phyloP scores from a whole-genome alignment of 2,329 filamentous ascomycete species.

The Thielaviopsis cerberus region DNA sequence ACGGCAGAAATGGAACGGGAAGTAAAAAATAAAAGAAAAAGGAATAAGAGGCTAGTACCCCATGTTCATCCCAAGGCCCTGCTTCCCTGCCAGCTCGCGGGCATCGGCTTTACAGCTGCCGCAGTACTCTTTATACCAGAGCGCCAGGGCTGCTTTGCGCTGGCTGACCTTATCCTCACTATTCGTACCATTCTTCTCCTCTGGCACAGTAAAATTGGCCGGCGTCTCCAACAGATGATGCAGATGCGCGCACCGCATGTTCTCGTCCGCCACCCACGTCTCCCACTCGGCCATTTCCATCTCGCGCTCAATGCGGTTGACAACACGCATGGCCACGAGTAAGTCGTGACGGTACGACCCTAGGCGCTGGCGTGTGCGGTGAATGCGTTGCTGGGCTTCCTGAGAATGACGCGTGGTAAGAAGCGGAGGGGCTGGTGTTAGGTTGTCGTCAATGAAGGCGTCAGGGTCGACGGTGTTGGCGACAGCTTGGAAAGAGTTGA shows the following conservation, averaged over 20 bases:
- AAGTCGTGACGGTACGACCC: constrained; percentile 77
- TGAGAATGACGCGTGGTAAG: constrained; percentile 28
- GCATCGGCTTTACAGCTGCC: constrained; percentile 35
- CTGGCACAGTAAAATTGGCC: constrained; percentile 12
- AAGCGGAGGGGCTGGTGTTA: constrained; percentile 23
- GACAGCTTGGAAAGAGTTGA: constrained; percentile 42
- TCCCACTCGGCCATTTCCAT: constrained; percentile 81
- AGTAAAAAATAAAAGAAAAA: neutral
- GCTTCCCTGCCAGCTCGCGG: constrained; percentile 16
- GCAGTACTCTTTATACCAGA: constrained; percentile 36
- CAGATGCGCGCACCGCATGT: constrained; percentile 50
- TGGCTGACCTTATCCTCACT: constrained; percentile 17
- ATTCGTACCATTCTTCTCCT: constrained; percentile 18
- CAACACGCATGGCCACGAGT: constrained; percentile 71
- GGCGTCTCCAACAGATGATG: constrained; percentile 6
- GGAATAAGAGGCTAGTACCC: neutral
- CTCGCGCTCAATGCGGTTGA: constrained; percentile 77
- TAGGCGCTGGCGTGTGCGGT: constrained; percentile 64
- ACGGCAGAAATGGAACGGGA: too few relatives aligned
- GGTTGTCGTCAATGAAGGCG: constrained; percentile 31
- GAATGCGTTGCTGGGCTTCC: constrained; percentile 39
- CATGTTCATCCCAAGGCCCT: neutral
- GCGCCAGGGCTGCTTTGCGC: constrained; percentile 22
- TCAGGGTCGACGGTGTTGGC: constrained; percentile 40
- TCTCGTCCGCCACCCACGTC: constrained; percentile 73